Base-by-base conservation (phyloP, 2,329 filamentous ascomycete genomes). In the Trichoderma guizhouense region DNA sequence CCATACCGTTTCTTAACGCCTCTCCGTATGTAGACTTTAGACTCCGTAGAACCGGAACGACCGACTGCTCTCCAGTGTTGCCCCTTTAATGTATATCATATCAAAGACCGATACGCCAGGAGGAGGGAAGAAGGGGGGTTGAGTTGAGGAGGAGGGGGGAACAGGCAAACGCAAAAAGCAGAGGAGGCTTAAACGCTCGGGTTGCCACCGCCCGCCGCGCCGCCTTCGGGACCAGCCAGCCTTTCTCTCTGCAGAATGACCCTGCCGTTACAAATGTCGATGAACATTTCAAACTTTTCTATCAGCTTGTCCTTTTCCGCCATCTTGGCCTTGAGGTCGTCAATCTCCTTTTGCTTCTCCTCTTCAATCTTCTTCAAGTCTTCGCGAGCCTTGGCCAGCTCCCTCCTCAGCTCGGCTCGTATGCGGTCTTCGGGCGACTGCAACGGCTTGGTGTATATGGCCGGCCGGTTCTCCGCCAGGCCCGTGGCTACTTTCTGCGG, bases 221-320 rank as follows among this genome's bases (percentile, higher is more conserved):
- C 77, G 30, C 75, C 79, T 64, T 79, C 79, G 30, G 73, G 67
- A 30, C 76, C 76, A 32, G 77, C 79, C 15, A 91, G 81, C 73
- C 86, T 83, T 76, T 89, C 86, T 65, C 88, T 82, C 78, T 89
- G 88, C 68, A 90, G 83, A 84, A 91, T 91, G 73, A 91, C 89
- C 64, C 89, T 83, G 78, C 90, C 85, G 76, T 91, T 91, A 78
- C 89, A 91, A 69, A 91, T 90, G 79, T 91, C 89, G 76, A 91
- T 91, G 69, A 91, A 91, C 86, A 90, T 89, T 79, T 91, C 89
- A 75, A 91, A 91, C 77, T 87, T 89, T 73, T 85, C 80, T 70
- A 91, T 91, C 72, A 87, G 85, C 76, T 86, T 85, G 73, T 90
- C 87, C 79, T 91, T 91, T 72, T 91, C 88, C 53, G 85, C 86